Conservation (phyloP, 768 basidiomycete genomes). For the Leccinellum luteum region DNA sequence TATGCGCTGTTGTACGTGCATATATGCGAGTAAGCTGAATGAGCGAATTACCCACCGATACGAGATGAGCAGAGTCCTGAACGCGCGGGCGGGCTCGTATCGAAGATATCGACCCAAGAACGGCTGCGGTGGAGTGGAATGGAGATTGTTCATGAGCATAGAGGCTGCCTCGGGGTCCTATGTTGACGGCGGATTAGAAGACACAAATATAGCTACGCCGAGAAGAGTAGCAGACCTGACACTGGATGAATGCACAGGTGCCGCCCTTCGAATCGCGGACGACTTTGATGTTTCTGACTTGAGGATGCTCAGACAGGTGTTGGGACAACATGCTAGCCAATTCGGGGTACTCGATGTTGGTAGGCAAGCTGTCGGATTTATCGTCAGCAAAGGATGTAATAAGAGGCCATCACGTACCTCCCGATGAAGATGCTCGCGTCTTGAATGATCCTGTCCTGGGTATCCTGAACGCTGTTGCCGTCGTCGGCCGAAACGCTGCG, state of each 20-base stretch:
- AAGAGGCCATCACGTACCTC: constrained; percentile 46
- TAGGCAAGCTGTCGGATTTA: constrained; percentile 53
- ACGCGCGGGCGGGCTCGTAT: constrained; percentile 75
- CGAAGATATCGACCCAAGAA: constrained; percentile 74
- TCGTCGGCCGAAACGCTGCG: constrained; percentile 16
- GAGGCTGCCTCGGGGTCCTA: constrained; percentile 61
- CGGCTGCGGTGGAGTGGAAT: constrained; percentile 50
- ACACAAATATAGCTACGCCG: neutral
- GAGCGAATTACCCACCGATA: constrained; percentile 50
- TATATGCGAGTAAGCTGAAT: constrained; percentile 14
- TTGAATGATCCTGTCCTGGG: constrained; percentile 52
- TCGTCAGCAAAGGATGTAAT: constrained; percentile 5
- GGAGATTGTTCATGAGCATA: constrained; percentile 57
- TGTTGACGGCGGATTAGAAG: neutral
- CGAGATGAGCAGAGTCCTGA: constrained; percentile 70
- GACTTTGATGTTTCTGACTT: constrained; percentile 66
- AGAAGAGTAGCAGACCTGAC: constrained; percentile 51
- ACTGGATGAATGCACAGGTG: constrained; percentile 84
- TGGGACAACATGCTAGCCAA: constrained; percentile 57
- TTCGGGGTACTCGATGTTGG: constrained; percentile 62
- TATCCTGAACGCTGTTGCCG: constrained; percentile 35
- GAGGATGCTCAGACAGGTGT: constrained; percentile 64
- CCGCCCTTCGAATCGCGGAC: constrained; percentile 75
- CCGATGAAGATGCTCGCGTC: constrained; percentile 85
- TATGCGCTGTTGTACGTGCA: constrained; percentile 20